Evolutionary conservation across 352 stramenopile genomes (phyloP).

Genomic region (Phytophthora niederhauseri): DNA sequence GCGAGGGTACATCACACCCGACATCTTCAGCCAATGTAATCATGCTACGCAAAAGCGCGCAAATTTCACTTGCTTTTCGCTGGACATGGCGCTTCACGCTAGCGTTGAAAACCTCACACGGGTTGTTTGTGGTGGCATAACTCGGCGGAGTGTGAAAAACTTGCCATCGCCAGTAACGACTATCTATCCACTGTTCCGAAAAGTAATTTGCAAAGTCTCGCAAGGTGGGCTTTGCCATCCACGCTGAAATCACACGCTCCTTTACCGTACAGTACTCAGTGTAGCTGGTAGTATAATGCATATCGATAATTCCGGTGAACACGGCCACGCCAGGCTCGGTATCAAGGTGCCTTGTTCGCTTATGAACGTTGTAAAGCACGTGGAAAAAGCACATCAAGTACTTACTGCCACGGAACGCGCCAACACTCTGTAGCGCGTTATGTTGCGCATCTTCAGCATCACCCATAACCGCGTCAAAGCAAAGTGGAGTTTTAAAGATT

Average conservation of each 20-base stretch:
- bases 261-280: slow-evolving; percentile 4
- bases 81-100: slow-evolving; percentile 12
- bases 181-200: slow-evolving; percentile 11
- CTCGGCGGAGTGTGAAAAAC: slow-evolving; percentile 3
- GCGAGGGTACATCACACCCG: not conserved
- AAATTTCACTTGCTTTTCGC: not conserved
- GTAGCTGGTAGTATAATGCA: slow-evolving; percentile 3
- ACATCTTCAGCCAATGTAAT: not conserved
- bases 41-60: not conserved
- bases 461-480: slow-evolving; percentile 9
- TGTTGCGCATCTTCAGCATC: slow-evolving; percentile 11
- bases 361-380: slow-evolving; percentile 12
- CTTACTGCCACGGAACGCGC: not conserved
- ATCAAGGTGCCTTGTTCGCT: slow-evolving; percentile 8
- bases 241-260: not conserved
- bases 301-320: slow-evolving; percentile 15
- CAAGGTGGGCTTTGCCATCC: not conserved
- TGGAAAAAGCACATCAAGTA: slow-evolving; percentile 12
- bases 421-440: not conserved
- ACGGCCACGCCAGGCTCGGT: not conserved
- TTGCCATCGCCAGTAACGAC: slow-evolving; percentile 14
- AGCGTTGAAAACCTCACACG: slow-evolving; percentile 6
- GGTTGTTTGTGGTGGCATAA: slow-evolving; percentile 16
- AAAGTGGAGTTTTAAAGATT: not conserved
- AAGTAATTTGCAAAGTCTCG: slow-evolving; percentile 4